Evolutionary conservation across 768 basidiomycete species (phyloP).

Genomic region (Tulasnella sp.): DNA sequence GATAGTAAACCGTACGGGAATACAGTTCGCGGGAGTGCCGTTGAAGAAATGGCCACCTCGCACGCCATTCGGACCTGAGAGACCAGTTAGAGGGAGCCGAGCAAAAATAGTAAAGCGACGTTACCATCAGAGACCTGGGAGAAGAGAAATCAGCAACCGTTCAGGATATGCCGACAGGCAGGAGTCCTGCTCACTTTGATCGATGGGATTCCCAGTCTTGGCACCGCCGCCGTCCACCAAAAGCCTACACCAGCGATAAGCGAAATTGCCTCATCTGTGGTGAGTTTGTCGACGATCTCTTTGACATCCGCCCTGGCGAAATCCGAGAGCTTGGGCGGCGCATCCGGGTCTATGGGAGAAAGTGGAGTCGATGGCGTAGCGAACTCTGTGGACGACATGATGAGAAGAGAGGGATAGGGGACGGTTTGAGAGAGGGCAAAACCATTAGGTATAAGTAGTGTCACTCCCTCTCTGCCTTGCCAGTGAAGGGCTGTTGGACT

Average conservation of each 20-base stretch:
- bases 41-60: conserved; percentile 27
- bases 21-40: conserved; percentile 63
- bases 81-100: background rate
- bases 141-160: background rate
- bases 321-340: conserved; percentile 18
- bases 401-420: background rate
- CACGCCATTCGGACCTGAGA: conserved; percentile 60
- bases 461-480: background rate
- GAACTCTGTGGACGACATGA: background rate
- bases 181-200: conserved; percentile 36
- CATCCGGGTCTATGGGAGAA: background rate
- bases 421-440: background rate
- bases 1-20: conserved; percentile 49
- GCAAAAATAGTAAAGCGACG: background rate
- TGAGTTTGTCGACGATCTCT: conserved; percentile 59
- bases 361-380: background rate
- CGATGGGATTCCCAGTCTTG: conserved; percentile 65
- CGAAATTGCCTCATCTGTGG: conserved; percentile 69
- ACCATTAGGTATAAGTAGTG: background rate
- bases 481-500: background rate
- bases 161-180: background rate
- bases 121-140: conserved; percentile 22
- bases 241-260: conserved; percentile 68
- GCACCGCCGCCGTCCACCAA: conserved; percentile 40
- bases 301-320: conserved; percentile 44